These are phyloP conservation scores for Hypoxylon perforatum DNA, from an alignment of 495 filamentous ascomycete species.

Conservation along the genomic window DNA sequence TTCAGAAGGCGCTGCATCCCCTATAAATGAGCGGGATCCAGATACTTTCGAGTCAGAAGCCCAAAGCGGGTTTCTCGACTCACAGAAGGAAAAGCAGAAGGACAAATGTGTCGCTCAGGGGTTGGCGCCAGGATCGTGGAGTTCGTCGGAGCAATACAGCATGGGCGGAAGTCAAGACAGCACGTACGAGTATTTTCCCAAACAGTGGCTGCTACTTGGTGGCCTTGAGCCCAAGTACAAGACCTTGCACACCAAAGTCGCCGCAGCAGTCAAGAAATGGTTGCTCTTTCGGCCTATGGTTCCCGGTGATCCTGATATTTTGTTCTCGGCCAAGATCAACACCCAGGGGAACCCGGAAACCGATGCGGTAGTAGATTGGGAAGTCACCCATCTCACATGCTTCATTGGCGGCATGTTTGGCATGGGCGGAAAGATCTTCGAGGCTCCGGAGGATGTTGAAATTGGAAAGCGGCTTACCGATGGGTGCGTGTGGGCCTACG, in stretches of 20 bases:
- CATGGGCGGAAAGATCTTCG: conserved; percentile 87
- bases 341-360: conserved; percentile 52
- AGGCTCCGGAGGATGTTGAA: conserved; percentile 79
- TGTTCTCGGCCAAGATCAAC: conserved; percentile 71
- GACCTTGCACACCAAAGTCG: conserved; percentile 79
- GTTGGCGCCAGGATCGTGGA: conserved; percentile 53
- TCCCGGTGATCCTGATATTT: conserved; percentile 75
- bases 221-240: conserved; percentile 84
- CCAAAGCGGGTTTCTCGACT: conserved; percentile 6
- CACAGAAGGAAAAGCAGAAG: conserved; percentile 40
- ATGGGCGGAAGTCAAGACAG: conserved; percentile 91
- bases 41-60: neutral
- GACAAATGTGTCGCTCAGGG: conserved; percentile 67
- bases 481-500: conserved; percentile 95
- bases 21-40: conserved; percentile 6
- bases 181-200: conserved; percentile 95
- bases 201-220: conserved; percentile 81
- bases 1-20: conserved; percentile 13
- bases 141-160: conserved; percentile 51
- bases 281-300: conserved; percentile 90
- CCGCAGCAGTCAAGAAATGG: conserved; percentile 75
- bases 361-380: conserved; percentile 60
- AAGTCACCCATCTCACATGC: conserved; percentile 84
- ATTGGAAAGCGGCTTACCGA: conserved; percentile 86
- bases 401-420: conserved; percentile 96